Conservation (phyloP, 495 filamentous ascomycete genomes). For the Parachaetomium inaequale region DNA sequence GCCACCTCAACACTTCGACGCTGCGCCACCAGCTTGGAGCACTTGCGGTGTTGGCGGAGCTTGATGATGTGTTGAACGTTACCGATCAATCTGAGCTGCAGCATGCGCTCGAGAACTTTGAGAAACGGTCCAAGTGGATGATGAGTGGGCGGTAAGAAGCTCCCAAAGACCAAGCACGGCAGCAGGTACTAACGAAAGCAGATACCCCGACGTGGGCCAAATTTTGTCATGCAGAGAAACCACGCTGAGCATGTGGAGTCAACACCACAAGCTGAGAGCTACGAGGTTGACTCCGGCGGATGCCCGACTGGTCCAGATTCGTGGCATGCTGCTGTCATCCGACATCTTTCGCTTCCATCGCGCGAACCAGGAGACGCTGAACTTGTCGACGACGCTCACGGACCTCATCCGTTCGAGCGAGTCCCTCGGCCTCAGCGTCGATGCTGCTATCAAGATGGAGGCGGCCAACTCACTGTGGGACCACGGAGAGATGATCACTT, state of each 20-base stretch:
- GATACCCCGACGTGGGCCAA: slow-evolving; percentile 75
- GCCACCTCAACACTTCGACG: slow-evolving; percentile 54
- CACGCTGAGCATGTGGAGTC: slow-evolving; percentile 73
- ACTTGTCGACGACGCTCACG: slow-evolving; percentile 73
- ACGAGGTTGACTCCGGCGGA: slow-evolving; percentile 56
- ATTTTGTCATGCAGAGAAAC: slow-evolving; percentile 80
- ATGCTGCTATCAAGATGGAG: slow-evolving; percentile 70
- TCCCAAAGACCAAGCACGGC: neutral
- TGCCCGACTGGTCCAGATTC: slow-evolving; percentile 67
- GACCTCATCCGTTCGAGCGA: slow-evolving; percentile 65
- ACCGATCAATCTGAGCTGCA: slow-evolving; percentile 57
- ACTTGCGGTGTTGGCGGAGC: slow-evolving; percentile 74
- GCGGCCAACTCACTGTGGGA: slow-evolving; percentile 90
- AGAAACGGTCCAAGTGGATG: slow-evolving; percentile 70
- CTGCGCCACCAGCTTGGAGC: slow-evolving; percentile 64
- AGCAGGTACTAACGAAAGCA: slow-evolving; percentile 37
- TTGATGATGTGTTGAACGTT: slow-evolving; percentile 69
- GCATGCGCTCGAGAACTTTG: slow-evolving; percentile 58
- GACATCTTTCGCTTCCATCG: slow-evolving; percentile 71
- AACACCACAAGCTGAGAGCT: slow-evolving; percentile 58
- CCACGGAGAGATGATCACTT: slow-evolving; percentile 85
- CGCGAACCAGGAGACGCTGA: slow-evolving; percentile 79
- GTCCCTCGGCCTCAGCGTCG: slow-evolving; percentile 66
- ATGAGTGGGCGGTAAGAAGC: slow-evolving; percentile 63
- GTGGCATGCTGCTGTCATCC: slow-evolving; percentile 68